These are phyloP conservation scores for Eucalyptus cloeziana DNA, from an alignment of 345 rosid species.

Conservation along the genomic window DNA sequence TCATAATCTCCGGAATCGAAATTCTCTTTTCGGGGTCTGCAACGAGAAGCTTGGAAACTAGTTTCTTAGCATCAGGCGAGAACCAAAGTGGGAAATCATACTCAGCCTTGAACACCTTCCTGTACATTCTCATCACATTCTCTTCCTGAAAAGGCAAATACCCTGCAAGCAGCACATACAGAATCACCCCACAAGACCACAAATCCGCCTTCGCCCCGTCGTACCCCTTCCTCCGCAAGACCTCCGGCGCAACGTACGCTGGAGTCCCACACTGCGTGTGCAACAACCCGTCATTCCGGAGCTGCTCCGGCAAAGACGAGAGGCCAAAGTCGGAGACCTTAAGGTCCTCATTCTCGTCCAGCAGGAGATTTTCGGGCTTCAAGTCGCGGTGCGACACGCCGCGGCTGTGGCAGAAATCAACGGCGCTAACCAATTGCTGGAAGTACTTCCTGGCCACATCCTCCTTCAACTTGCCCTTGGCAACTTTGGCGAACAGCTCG, in stretches of 20 bases:
- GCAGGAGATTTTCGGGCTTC: conserved; percentile 40
- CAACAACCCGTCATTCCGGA: conserved; percentile 14
- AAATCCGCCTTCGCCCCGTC: conserved; percentile 41
- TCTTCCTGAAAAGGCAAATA: conserved; percentile 31
- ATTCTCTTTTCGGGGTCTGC: conserved; percentile 34
- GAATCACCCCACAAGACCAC: conserved; percentile 56
- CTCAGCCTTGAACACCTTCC: conserved; percentile 25
- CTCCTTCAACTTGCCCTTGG: conserved; percentile 24
- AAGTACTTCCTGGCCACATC: conserved; percentile 22
- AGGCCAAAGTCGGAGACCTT: conserved; percentile 47
- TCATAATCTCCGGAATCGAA: conserved; percentile 24
- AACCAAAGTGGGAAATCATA: conserved; percentile 29
- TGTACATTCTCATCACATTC: conserved; percentile 26
- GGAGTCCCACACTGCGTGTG: conserved; percentile 49
- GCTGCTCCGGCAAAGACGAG: conserved; percentile 24
- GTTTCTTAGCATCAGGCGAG: conserved; percentile 15
- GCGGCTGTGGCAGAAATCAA: conserved; percentile 36
- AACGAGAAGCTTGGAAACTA: conserved; percentile 32
- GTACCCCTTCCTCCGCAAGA: conserved; percentile 20
- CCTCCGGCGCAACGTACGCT: conserved; percentile 35
- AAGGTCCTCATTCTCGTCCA: conserved; percentile 33
- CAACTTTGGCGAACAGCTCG: conserved; percentile 26
- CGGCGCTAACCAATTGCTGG: conserved; percentile 35
- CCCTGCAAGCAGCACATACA: conserved; percentile 26
- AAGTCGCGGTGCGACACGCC: conserved; percentile 47